Evolutionary conservation across 257 asterid genomes (phyloP), one percentile per base, ranked within the genome.

Genomic region (Misopates orontium): DNA sequence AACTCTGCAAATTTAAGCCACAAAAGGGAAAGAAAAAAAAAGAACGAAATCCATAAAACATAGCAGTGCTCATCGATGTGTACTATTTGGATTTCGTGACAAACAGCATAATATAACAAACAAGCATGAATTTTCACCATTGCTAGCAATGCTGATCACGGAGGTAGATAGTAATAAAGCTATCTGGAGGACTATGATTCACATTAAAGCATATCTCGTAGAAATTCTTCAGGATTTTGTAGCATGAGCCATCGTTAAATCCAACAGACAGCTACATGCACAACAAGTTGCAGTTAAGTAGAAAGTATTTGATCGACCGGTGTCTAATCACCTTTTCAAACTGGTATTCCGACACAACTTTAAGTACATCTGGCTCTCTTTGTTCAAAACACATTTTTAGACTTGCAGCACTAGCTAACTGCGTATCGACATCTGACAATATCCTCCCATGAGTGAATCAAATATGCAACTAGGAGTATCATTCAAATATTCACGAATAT

Each of bases 1-100:
- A 61, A 28, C 56, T 22, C 28, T 19, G 62, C 56, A 65, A 62
- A 60, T 62, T 31, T 25, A 64, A 72, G 42, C 60, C 63, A 71
- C 48, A 57, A 52, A 15, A 61, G 18, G 10, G 39, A 23, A 31
- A 52, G n/a, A n/a, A n/a, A n/a, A n/a, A n/a, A n/a, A n/a, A n/a
- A n/a, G n/a, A n/a, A 25, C 25, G 32, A 39, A 60, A 41, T 32
- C n/a, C 51, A 60, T 25, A 31, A 23, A 24, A 25, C 2, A 47
- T 5, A 7, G 20, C 36, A 28, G 47, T 49, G 62, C 64, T 19
- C 24, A 39, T 25, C 24, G 57, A 4, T 20, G 45, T 22, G 19
- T 32, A 23, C 61, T 20, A 28, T 22, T 23, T 22, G 66, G 31
- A 22, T 40, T 41, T 55, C 23, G 24, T n/a, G 20, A 49, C 17